These are phyloP conservation scores for Hypoxylon cercidicola DNA, from an alignment of 495 filamentous ascomycete genomes.

Conservation along the genomic window DNA sequence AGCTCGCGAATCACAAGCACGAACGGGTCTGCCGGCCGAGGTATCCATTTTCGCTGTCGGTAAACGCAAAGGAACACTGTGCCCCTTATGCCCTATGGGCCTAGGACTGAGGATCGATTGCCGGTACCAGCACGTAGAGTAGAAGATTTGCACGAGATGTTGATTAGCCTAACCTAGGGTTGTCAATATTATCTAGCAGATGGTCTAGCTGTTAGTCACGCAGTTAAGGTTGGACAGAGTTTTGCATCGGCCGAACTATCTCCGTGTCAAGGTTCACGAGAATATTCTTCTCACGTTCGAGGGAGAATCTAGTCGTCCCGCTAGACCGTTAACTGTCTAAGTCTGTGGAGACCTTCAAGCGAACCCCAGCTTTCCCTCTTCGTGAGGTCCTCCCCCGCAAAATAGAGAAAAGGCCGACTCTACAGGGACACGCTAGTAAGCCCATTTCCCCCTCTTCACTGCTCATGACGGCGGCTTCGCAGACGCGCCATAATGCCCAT, in stretches of 20 bases:
- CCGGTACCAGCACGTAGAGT: conserved; percentile 10
- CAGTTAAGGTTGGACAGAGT: not conserved
- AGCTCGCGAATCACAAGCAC: conserved; percentile 33
- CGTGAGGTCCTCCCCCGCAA: conserved; percentile 30
- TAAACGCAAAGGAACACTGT: conserved; percentile 26
- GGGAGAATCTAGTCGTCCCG: not conserved
- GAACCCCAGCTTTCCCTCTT: conserved; percentile 36
- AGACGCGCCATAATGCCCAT: conserved; percentile 16
- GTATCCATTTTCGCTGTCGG: conserved; percentile 32
- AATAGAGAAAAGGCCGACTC: conserved; percentile 12
- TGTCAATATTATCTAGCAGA: not conserved
- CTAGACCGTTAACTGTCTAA: conserved; percentile 2
- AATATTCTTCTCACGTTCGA: not conserved
- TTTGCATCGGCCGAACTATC: not conserved
- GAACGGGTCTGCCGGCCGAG: conserved; percentile 24
- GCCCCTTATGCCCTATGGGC: conserved; percentile 1
- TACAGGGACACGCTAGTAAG: conserved; percentile 29
- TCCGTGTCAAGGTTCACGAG: not conserved
- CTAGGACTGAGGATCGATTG: conserved; percentile 8
- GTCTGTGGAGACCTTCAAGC: conserved; percentile 32
- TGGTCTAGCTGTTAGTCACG: not conserved
- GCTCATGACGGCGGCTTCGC: conserved; percentile 16
- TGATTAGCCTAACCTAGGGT: conserved; percentile 1
- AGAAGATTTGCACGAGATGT: conserved; percentile 3
- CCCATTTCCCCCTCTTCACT: conserved; percentile 3